Base-by-base conservation (phyloP, 345 rosid genomes). In the Excoecaria cochinchinensis region DNA sequence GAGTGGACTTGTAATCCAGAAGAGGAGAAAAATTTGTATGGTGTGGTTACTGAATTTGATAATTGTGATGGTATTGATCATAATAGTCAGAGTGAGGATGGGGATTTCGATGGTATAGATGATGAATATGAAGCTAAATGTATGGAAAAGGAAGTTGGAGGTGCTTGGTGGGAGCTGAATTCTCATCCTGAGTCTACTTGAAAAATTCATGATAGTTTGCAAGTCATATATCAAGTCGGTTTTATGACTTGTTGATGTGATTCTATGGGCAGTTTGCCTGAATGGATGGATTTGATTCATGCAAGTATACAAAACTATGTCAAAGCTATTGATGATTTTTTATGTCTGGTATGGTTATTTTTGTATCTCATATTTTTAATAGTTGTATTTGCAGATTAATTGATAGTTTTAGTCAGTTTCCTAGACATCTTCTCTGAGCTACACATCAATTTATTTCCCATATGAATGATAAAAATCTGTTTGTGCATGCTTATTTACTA, bases 1-100 rank as follows among this genome's bases (percentile, higher is more conserved):
- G 98, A 90, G 74, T 94, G 98, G 97, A 90, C 71, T 10, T 89
- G 89, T 79, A 80, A 90, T 75, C 90, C 91, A 16, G 51, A 66
- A 73, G 87, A 79, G 22, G 75, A 63, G 40, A 67, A 40, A 69
- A 53, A 44, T 3, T 47, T 46, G 3, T 6, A n/a, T 60, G 64
- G 56, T 2, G 4, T 46, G 3, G 70, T 42, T 61, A 17, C 24
- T 80, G 69, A 16, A 16, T 65, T 57, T n/a, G 58, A 22, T 57
- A 48, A 24, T 72, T 19, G 46, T 50, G 48, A 69, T 6, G 25
- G 46, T 42, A 5, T 46, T 71, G 72, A 67, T 75, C 73, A 76
- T 21, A 80, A 76, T 31, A 81, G 58, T 46, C 79, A 74, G 51
- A 70, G 58, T 57, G 81, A 76, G 31, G 77, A 75, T 70, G 64